A percentile compares a stretch with the other conserved stretches of the same genome.
Conservation (phyloP, 129 eudicot species). For the Flaveria bidentis region DNA sequence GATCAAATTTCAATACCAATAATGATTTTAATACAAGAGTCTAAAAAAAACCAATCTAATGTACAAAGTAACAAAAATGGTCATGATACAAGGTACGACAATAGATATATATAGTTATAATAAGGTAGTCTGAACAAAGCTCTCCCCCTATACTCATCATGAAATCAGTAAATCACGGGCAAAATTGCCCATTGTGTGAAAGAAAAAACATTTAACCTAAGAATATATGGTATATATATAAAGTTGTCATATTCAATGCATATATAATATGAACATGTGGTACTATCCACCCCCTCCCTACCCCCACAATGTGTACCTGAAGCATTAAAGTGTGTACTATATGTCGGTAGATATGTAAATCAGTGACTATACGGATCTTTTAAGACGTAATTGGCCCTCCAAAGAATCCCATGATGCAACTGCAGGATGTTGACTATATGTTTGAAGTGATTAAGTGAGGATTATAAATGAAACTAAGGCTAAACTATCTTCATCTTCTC, state of each 20-base stretch:
- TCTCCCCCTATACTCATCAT: neutral
- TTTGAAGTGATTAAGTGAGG: neutral
- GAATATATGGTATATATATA: neutral
- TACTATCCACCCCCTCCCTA: neutral
- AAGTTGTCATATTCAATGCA: conserved; percentile 15
- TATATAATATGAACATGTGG: conserved; percentile 18
- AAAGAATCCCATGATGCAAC: conserved; percentile 22
- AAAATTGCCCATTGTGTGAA: conserved; percentile 28
- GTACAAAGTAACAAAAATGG: neutral
- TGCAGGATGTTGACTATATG: conserved; percentile 1
- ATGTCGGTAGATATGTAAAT: conserved; percentile 26
- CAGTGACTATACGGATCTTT: conserved; percentile 6
- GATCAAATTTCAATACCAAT: no score
- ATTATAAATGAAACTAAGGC: conserved; percentile 2
- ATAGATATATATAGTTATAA: neutral
- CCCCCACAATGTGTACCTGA: conserved; percentile 25
- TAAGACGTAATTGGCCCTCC: conserved; percentile 2
- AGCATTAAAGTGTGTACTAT: conserved; percentile 24
- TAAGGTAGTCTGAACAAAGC: neutral
- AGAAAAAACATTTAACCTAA: conserved; percentile 13
- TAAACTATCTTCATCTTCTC: neutral
- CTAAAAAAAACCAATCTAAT: neutral
- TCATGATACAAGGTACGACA: neutral
- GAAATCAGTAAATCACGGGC: neutral
- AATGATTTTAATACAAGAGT: neutral